phyloP scores from a whole-genome alignment of 805 yeast species.

The Candida parachauliodes region DNA sequence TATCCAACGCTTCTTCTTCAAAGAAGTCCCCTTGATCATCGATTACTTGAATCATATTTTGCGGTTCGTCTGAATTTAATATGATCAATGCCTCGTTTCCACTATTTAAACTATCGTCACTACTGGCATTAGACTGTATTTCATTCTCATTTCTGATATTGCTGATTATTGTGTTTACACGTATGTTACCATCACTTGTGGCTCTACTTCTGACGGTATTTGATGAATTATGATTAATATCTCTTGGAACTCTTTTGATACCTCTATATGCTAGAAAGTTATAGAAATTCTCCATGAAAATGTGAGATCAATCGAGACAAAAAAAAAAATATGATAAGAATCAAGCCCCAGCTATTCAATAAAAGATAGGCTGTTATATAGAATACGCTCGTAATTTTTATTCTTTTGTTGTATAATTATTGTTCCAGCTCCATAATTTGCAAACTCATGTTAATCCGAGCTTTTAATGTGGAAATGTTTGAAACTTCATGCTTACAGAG shows the following conservation, averaged over 20 bases:
- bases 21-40: neutral
- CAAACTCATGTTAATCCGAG: no score
- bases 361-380: neutral
- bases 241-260: slow-evolving; percentile 2
- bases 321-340: no score
- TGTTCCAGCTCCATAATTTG: no score
- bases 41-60: slow-evolving; percentile 1
- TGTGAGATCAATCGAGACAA: neutral
- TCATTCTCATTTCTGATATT: slow-evolving; percentile 8
- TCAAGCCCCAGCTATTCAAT: no score
- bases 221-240: neutral
- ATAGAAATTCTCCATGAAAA: slow-evolving; percentile 1
- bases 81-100: neutral
- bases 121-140: neutral
- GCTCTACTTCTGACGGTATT: slow-evolving; percentile 4
- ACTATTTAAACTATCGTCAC: neutral
- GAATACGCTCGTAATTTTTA: no score
- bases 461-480: no score
- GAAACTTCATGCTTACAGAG: no score
- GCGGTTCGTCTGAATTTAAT: slow-evolving; percentile 5
- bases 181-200: slow-evolving; percentile 6
- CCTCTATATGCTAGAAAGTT: slow-evolving; percentile 5
- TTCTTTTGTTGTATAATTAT: no score
- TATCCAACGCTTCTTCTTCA: slow-evolving; percentile 9
- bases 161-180: slow-evolving; percentile 4